phyloP scores from a whole-genome alignment of 2,329 filamentous ascomycete genomes.

The Verticillium dahliae region DNA sequence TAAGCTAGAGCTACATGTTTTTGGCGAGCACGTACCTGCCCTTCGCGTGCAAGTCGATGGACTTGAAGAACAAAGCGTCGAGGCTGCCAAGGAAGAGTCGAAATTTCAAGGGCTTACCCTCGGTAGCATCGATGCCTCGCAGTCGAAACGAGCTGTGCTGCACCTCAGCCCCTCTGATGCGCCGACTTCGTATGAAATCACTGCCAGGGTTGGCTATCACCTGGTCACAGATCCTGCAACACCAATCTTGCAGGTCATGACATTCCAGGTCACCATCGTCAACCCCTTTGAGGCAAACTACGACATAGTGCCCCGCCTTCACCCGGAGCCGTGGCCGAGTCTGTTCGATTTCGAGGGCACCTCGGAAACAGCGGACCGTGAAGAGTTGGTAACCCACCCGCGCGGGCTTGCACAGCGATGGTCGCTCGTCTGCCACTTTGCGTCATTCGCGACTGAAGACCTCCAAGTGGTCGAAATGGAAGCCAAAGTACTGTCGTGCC shows the following conservation, averaged over 20 bases:
- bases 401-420: conserved; percentile 73
- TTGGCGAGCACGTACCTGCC: conserved; percentile 48
- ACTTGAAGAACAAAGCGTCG: conserved; percentile 23
- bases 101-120: conserved; percentile 34
- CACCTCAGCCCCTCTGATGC: conserved; percentile 41
- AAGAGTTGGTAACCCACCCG: conserved; percentile 20
- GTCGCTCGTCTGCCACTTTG: conserved; percentile 66
- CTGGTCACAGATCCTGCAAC: conserved; percentile 75
- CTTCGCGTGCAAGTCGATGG: conserved; percentile 34
- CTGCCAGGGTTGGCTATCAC: conserved; percentile 70
- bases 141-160: conserved; percentile 37
- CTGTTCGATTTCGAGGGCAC: conserved; percentile 63
- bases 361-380: conserved; percentile 23
- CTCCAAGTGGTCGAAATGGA: conserved; percentile 58
- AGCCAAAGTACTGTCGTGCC: conserved; percentile 51
- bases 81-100: conserved; percentile 30
- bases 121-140: conserved; percentile 39
- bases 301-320: conserved; percentile 73
- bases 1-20: conserved; percentile 61
- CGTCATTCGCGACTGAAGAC: conserved; percentile 71
- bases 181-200: conserved; percentile 58
- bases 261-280: conserved; percentile 65
- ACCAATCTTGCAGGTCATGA: conserved; percentile 66
- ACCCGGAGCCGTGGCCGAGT: conserved; percentile 77
- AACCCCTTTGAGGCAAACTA: conserved; percentile 90